Evolutionary conservation across 192 early-diverging fungal genomes (phyloP), one percentile per base, ranked within the genome.

Genomic region (Podila verticillata): DNA sequence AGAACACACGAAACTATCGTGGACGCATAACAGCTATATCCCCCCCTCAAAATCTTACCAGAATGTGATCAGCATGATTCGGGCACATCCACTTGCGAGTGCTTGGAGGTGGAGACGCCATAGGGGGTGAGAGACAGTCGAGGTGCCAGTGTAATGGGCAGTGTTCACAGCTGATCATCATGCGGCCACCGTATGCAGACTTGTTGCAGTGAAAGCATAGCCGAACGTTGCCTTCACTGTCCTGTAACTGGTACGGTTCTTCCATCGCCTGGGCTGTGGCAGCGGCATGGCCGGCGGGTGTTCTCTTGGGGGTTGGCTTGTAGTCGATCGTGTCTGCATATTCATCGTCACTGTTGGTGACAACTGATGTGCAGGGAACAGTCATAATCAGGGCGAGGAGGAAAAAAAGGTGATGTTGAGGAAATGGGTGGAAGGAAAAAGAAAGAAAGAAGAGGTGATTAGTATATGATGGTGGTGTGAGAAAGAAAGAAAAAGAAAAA

Each of bases 61-160:
- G 34, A 3, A 72, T 66, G 34, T 83, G 82, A 32, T 83, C 84
- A 12, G 63, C 70, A 59, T 89, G 88, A 19, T 85, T 86, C 9
- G 88, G 88, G 54, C 88, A 89, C 82, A 86, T 87, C 88, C 88
- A 89, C 59, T 85, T 87, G 48, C 72, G 82, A 24, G 73, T 54
- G 4, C 34, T 64, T 29, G 81, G 82, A 9, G 88, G 88, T 48
- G 86, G 69, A 24, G 67, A 72, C 17, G 84, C 72, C 83, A 87
- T 66, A 6, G 88, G 85, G 12, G 85, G 88, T 15, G 82, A 79
- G 22, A 87, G 57, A 61, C 88, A 89, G 48, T 89, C 88, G 48
- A 89, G 54, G 48, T 89, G 88, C 88, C 88, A 89, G 49, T 82
- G 74, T 8, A 87, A 51, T 29, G 83, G 61, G 57, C 88, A 89